Conservation (phyloP, 352 stramenopile genomes). For the Globisporangium recalcitrans region DNA sequence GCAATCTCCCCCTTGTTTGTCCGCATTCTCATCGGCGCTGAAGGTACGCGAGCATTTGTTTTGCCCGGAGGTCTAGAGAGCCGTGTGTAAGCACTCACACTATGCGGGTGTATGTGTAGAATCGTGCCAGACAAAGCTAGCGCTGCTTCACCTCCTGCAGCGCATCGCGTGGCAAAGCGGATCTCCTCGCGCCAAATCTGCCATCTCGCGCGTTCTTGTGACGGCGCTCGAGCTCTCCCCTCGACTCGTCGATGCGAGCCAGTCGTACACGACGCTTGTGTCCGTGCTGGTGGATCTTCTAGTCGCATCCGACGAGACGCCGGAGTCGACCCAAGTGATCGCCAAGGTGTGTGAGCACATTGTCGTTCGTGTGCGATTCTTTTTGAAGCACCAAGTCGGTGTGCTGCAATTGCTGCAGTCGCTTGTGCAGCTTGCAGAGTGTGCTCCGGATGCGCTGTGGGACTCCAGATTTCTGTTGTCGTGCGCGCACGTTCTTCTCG, state of each 20-base stretch:
- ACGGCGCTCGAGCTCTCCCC: conserved; percentile 33
- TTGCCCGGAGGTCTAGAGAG: neutral
- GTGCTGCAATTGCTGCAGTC: conserved; percentile 42
- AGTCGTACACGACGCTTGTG: conserved; percentile 33
- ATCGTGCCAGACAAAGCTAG: conserved; percentile 21
- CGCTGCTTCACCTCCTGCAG: conserved; percentile 32
- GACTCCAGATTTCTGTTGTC: conserved; percentile 34
- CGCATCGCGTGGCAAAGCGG: conserved; percentile 36
- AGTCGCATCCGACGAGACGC: neutral
- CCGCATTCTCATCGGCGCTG: conserved; percentile 25
- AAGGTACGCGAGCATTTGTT: conserved; percentile 12
- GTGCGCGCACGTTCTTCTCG: conserved; percentile 33
- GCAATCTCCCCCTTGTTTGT: conserved; percentile 29
- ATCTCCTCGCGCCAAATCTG: conserved; percentile 1
- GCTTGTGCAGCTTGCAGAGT: conserved; percentile 28
- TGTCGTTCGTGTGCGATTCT: conserved; percentile 20
- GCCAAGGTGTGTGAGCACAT: conserved; percentile 8
- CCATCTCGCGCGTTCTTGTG: conserved; percentile 23
- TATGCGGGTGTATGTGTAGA: conserved; percentile 10
- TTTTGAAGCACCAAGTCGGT: conserved; percentile 25
- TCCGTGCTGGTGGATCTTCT: conserved; percentile 39
- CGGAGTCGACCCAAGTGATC: conserved; percentile 9
- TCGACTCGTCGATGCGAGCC: conserved; percentile 15
- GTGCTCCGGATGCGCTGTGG: conserved; percentile 24
- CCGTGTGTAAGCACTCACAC: neutral